Base-by-base conservation (phyloP, 805 yeast species). In the Tetrapisispora namnaoensis region DNA sequence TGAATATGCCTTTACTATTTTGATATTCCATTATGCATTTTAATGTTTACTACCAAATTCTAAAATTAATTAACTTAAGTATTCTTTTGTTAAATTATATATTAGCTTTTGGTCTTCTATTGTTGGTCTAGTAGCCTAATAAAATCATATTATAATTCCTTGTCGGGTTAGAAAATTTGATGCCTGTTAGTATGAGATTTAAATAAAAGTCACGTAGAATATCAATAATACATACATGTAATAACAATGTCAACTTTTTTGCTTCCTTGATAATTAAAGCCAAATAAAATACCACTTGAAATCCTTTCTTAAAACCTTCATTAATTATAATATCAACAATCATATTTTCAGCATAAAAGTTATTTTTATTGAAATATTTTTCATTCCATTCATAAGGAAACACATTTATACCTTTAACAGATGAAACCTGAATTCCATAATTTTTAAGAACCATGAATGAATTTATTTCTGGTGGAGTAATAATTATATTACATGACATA, bases 291-390 rank as follows among this genome's bases (percentile, higher is more conserved):
- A 82, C 69, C 10, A 84, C 87, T 52, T 80, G 81, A 52, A 79
- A 76, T 6, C 83, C 83, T 48, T 72, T 72, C 41, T 50, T 49
- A 60, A 86, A 85, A 0, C 86, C 90, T 62, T 86, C 95, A 59
- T 84, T 84, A 24, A 86, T 80, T 0, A 83, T 76, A 11, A 86
- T 62, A 61, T 85, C 91, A 4, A 76, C 73, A 46, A 86, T 72
- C 42, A 70, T 70, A 42, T 74, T 76, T 37, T 72, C 65, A 0
- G 89, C 83, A 11, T 83, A 72, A 60, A 86, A 83, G 27, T 66
- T 50, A 16, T 46, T 43, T 21, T 48, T 43, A 18, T 36, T 43
- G 6, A 58, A 49, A 28, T 54, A 42, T 4, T 39, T 37, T 2
- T 46, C 20, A 41, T 61, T 60, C 39, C 52, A 28, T 1, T n/a